A percentile compares a stretch with the other conserved stretches of the same genome.
Conservation (phyloP, 169 alveolate species). For the Besnoitia besnoiti region DNA sequence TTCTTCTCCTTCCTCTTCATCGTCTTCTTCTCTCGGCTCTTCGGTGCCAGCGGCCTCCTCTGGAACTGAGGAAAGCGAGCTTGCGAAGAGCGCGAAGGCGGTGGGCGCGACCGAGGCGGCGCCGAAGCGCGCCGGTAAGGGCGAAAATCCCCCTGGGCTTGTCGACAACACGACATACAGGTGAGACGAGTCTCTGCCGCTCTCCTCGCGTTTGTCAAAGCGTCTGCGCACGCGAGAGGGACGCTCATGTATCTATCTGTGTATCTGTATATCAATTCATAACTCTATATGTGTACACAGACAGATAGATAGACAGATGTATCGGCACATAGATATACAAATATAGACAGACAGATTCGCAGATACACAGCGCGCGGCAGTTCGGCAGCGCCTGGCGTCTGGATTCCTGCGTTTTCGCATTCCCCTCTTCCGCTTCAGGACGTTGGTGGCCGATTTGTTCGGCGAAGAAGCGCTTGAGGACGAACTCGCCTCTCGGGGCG, state of each 20-base stretch:
- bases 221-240: neutral
- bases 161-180: neutral
- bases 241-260: neutral
- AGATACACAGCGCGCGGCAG: neutral
- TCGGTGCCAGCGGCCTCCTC: neutral
- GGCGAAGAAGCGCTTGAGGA: neutral
- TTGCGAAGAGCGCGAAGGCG: neutral
- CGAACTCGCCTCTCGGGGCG: neutral
- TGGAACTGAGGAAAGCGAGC: neutral
- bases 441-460: neutral
- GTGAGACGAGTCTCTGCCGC: neutral
- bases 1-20: neutral
- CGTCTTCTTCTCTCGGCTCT: neutral
- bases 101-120: neutral
- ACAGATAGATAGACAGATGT: too few species aligned
- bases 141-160: neutral
- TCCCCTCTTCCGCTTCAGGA: neutral
- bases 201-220: too few species aligned
- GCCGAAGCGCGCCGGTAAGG: neutral
- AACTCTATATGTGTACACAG: too few species aligned
- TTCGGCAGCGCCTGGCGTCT: neutral
- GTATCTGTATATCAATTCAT: too few species aligned
- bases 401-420: too few species aligned
- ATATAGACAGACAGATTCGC: neutral
- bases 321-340: too few species aligned